phyloP scores from a whole-genome alignment of 2,329 filamentous ascomycete species.

The Bipolaris sorokiniana region DNA sequence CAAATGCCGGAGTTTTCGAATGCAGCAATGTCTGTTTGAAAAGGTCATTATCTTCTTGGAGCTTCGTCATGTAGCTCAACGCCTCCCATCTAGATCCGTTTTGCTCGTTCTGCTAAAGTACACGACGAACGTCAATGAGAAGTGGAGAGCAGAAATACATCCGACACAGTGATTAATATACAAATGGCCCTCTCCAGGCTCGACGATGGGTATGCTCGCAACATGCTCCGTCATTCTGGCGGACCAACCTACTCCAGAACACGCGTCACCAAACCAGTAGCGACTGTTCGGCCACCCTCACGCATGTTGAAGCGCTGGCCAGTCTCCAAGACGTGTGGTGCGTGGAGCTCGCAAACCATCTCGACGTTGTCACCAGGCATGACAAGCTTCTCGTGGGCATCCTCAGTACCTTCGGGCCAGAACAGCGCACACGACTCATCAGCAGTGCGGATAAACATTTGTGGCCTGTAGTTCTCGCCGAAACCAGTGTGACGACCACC shows the following conservation, averaged over 20 bases:
- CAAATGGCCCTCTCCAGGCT: conserved; percentile 23
- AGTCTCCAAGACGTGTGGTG: conserved; percentile 84
- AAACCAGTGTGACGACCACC: conserved; percentile 97
- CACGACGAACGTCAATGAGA: conserved; percentile 30
- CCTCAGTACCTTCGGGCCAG: conserved; percentile 84
- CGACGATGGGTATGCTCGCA: conserved; percentile 13
- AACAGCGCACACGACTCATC: conserved; percentile 75
- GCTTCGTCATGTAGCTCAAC: conserved; percentile 25
- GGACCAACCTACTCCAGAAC: conserved; percentile 40
- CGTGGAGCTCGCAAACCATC: conserved; percentile 87
- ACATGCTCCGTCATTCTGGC: background rate
- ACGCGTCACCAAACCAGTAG: conserved; percentile 49
- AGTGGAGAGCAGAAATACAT: conserved; percentile 35
- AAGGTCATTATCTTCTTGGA: conserved; percentile 29
- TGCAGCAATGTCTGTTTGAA: background rate
- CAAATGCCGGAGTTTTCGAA: background rate
- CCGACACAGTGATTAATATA: conserved; percentile 29
- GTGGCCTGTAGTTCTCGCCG: conserved; percentile 93
- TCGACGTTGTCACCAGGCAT: conserved; percentile 99
- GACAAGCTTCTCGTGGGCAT: conserved; percentile 76
- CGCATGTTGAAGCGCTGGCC: conserved; percentile 98
- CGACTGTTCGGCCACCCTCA: conserved; percentile 77
- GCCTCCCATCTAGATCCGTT: conserved; percentile 29
- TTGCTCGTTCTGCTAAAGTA: conserved; percentile 35
- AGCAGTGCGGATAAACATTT: conserved; percentile 94